These are phyloP conservation scores for Vitis hybrid DNA, from an alignment of 177 flowering plant genomes.

Conservation along the genomic window DNA sequence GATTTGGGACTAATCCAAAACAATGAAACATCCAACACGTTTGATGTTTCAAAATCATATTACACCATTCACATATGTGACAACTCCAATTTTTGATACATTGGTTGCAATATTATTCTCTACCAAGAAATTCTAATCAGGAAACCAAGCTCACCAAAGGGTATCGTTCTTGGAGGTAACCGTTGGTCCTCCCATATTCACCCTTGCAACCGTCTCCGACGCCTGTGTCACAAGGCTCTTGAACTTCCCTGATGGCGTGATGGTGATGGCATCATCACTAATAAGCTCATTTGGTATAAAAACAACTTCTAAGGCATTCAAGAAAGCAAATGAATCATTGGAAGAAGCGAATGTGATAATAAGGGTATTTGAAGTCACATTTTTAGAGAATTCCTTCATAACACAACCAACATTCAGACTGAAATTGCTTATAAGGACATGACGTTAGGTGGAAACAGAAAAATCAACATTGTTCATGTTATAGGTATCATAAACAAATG, in stretches of 20 bases:
- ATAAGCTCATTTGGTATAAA: no score
- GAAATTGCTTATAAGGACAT: slow-evolving; percentile 21
- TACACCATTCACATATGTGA: neutral
- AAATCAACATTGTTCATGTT: slow-evolving; percentile 17
- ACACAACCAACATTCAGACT: slow-evolving; percentile 3
- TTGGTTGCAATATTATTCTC: slow-evolving; percentile 4
- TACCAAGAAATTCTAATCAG: slow-evolving; percentile 15
- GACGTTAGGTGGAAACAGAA: slow-evolving; percentile 18
- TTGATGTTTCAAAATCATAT: slow-evolving; percentile 5
- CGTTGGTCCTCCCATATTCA: no score
- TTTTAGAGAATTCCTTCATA: slow-evolving; percentile 25
- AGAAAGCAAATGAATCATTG: no score
- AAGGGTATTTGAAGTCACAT: slow-evolving; percentile 14
- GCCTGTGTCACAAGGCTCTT: no score
- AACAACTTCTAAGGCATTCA: neutral
- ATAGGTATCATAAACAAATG: slow-evolving; percentile 14
- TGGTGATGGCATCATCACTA: no score
- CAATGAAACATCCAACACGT: neutral
- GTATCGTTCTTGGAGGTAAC: no score
- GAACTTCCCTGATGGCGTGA: no score
- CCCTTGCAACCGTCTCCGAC: no score
- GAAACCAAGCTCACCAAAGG: slow-evolving; percentile 24
- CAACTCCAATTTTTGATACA: neutral
- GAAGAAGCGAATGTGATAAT: slow-evolving; percentile 4
- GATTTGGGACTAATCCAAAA: no score